These are phyloP conservation scores for Emergomyces orientalis DNA, from an alignment of 2,329 filamentous ascomycete genomes.

Conservation along the genomic window DNA sequence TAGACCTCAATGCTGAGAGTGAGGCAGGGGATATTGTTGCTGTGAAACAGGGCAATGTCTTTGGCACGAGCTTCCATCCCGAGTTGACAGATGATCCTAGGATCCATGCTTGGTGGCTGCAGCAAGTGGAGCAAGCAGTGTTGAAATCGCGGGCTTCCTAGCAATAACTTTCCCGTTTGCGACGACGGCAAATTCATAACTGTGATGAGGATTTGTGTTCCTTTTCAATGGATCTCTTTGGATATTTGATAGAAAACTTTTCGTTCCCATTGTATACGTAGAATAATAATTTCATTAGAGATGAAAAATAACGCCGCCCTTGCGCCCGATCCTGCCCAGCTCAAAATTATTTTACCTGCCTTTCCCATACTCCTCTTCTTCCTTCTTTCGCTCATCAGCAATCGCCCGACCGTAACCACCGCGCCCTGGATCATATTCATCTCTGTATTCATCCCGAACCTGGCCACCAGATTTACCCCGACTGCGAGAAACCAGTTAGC, in stretches of 20 bases:
- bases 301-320: slow-evolving; percentile 6
- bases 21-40: slow-evolving; percentile 67
- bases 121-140: slow-evolving; percentile 50
- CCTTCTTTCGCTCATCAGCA: slow-evolving; percentile 51
- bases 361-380: slow-evolving; percentile 52
- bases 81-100: slow-evolving; percentile 80
- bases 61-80: slow-evolving; percentile 92
- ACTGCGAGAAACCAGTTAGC: slow-evolving; percentile 27
- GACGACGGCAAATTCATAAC: too few species aligned
- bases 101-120: slow-evolving; percentile 91
- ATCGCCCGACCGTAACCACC: slow-evolving; percentile 79
- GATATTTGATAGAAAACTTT: background rate
- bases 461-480: slow-evolving; percentile 93
- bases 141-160: background rate
- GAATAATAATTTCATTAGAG: slow-evolving; percentile 8
- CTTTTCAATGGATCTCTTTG: background rate
- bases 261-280: slow-evolving; percentile 3
- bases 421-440: slow-evolving; percentile 91
- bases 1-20: slow-evolving; percentile 30
- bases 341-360: slow-evolving; percentile 36
- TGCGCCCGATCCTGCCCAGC: slow-evolving; percentile 8
- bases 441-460: slow-evolving; percentile 93
- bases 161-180: background rate
- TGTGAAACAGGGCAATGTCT: slow-evolving; percentile 79
- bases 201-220: background rate